A percentile compares a stretch with the other conserved stretches of the same genome.
These are phyloP conservation scores for Bathelium albidoporum DNA, from an alignment of 495 filamentous ascomycete genomes.

Conservation along the genomic window DNA sequence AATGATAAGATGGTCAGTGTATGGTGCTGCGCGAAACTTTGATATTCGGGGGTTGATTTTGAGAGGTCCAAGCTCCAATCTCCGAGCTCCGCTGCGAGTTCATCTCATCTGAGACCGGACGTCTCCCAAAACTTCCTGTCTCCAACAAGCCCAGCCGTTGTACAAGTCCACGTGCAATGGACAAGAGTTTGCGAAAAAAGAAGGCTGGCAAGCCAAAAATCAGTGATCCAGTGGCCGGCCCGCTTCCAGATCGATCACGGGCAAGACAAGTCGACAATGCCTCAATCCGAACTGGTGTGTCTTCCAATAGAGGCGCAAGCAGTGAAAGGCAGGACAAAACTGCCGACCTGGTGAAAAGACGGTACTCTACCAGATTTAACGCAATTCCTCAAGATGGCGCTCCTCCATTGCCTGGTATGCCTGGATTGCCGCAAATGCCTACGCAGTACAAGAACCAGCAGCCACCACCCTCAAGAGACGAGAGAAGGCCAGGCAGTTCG, in stretches of 20 bases:
- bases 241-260: conserved; percentile 5
- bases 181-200: neutral
- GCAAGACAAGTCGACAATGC: conserved; percentile 5
- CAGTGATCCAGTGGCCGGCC: neutral
- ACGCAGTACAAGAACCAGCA: conserved; percentile 34
- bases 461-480: conserved; percentile 25
- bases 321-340: conserved; percentile 42
- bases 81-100: conserved; percentile 1
- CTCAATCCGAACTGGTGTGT: neutral
- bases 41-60: neutral
- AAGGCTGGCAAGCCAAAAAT: conserved; percentile 4
- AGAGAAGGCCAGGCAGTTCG: conserved; percentile 34
- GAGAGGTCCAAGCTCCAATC: neutral
- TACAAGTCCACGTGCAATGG: neutral
- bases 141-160: neutral
- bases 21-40: neutral
- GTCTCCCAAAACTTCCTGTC: neutral
- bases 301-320: conserved; percentile 4
- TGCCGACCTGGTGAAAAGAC: conserved; percentile 83
- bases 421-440: conserved; percentile 46
- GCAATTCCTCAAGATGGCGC: conserved; percentile 54
- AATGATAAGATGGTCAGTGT: neutral
- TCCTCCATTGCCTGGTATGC: conserved; percentile 59
- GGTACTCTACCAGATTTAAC: conserved; percentile 88
- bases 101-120: conserved; percentile 1